Base-by-base conservation (phyloP, 345 rosid genomes). In the Acer yangbiense region DNA sequence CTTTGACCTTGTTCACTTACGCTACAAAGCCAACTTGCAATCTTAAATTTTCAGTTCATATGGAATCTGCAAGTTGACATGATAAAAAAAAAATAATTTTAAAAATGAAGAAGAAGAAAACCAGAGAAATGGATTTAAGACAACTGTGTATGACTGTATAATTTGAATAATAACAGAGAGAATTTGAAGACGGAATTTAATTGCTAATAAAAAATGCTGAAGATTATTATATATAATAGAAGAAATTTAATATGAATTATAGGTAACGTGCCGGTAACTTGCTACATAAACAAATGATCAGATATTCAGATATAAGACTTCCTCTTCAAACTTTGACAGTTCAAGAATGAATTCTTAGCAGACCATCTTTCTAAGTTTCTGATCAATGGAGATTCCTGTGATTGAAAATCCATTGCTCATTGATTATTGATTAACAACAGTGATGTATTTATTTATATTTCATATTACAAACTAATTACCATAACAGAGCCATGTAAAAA, bases 21-120 rank as follows among this genome's bases (percentile, higher is more conserved):
- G 77, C 27, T 57, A 57, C 71, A 20, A 35, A 77, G 66, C 3
- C 83, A 66, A 80, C 46, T 77, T 74, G 83, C 72, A 67, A 62
- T 61, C 35, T 54, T 63, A 63, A 44, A 79, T 55, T 60, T 48
- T 32, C n/a, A 55, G n/a, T 39, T 64, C 57, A 14, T 52, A 3
- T 16, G 20, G 20, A 14, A 16, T 54, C 5, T 54, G 20, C 58
- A 9, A 54, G 58, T 16, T 54, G 58, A 50, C 16, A 12, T 13
- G 17, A 3, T 50, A 13, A 3, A 50, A 32, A 32, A 32, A 32
- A 32, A 32, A n/a, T n/a, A n/a, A n/a, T n/a, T n/a, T 29, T 29
- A 29, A 29, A 29, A 29, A 29, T 3, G 6, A 32, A 25, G 27
- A 32, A 32, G 6, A 35, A 35, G 39, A 35, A 35, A 35, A 35